Conservation (phyloP, 2,329 filamentous ascomycete species). For the Sarocladium brachiariae region DNA sequence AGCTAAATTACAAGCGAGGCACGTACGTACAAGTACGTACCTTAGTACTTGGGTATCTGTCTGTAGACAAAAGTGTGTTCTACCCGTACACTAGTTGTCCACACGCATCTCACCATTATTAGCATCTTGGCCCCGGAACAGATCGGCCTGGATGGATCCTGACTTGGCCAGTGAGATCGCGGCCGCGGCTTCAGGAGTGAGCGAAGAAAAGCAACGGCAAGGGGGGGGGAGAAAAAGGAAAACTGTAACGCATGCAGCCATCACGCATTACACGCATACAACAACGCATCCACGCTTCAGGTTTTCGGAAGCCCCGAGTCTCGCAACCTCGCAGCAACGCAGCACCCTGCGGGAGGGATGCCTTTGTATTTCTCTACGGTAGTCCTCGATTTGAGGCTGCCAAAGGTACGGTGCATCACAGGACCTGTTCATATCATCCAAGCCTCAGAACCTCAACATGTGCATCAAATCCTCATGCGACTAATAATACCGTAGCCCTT, state of each 20-base stretch:
- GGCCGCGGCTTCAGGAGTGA: background rate
- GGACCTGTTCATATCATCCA: background rate
- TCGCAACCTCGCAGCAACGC: too few relatives aligned
- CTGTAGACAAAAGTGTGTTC: too few relatives aligned
- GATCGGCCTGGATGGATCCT: background rate
- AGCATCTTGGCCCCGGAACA: background rate
- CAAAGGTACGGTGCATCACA: background rate
- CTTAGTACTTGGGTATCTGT: too few relatives aligned
- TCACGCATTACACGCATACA: background rate
- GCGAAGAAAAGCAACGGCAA: background rate
- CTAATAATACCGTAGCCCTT: too few relatives aligned
- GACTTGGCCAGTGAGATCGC: background rate
- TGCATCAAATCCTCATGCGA: too few relatives aligned
- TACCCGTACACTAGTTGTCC: too few relatives aligned
- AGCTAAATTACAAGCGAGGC: too few relatives aligned
- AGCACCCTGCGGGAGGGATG: too few relatives aligned
- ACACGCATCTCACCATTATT: background rate
- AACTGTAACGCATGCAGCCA: background rate
- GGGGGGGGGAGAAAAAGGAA: background rate
- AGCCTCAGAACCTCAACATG: too few relatives aligned
- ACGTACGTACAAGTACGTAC: too few relatives aligned
- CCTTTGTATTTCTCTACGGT: too few relatives aligned
- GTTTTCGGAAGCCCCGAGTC: slow-evolving; percentile 7
- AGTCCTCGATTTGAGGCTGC: too few relatives aligned
- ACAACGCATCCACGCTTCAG: background rate